Base-by-base conservation (phyloP, 345 rosid species). In the Camelina laxa region DNA sequence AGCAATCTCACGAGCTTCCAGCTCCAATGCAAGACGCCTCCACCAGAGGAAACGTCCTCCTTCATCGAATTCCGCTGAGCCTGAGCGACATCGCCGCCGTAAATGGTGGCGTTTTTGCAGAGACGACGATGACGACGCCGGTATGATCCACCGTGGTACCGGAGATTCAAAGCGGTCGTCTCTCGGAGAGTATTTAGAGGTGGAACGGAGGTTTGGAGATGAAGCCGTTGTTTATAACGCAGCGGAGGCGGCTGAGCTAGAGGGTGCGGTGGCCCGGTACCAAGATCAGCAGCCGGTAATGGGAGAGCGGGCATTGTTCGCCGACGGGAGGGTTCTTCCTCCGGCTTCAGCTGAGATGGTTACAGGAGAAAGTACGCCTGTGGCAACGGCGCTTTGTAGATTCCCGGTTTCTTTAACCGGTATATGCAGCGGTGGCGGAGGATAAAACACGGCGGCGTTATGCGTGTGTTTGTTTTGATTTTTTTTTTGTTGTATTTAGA, bases 81-180 rank as follows among this genome's bases (percentile, higher is more conserved):
- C 82, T 39, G 85, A 81, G 73, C 75, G 83, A 22, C 80, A 87
- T 60, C 75, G 86, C 73, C 76, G 87, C 56, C 80, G 89, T 55
- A 77, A 84, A 66, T 89, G 97, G 98, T 89, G 96, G 94, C 80
- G 90, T n/a, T 84, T 93, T 5, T 93, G 98, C 82, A 63, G 91
- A 45, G 95, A 89, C 76, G 81, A 79, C 14, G 88, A 62, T 24
- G 53, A 76, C 1, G 80, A 64, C 20, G 57, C 39, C 38, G 80
- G 36, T 21, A 27, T 22, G 24, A 15, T 42, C 20, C 72, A 58
- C 39, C 76, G 63, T n/a, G 56, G 16, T 1, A 4, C 56, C 20
- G 77, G 79, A 62, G 74, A 78, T 31, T 79, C 84, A 2, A 88
- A 82, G 66, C 88, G 92, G 24, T 89, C 94, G 4, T 93, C 98